phyloP scores from a whole-genome alignment of 2,329 filamentous ascomycete genomes.

The Colletotrichum kahawae region DNA sequence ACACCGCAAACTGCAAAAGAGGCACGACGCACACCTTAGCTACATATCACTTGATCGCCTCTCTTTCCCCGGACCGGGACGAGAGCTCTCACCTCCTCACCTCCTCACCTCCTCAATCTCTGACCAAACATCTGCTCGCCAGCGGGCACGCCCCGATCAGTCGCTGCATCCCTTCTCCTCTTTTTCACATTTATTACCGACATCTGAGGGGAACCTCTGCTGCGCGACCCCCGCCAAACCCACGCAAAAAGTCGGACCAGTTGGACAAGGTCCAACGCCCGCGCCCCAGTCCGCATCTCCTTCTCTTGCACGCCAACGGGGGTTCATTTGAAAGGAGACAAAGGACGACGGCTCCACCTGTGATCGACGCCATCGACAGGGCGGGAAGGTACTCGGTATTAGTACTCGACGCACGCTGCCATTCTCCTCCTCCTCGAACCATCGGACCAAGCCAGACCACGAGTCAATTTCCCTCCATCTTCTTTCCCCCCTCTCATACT shows the following conservation, averaged over 20 bases:
- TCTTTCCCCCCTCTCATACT: not conserved
- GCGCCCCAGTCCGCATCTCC: not conserved
- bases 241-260: not conserved
- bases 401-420: slow-evolving; percentile 12
- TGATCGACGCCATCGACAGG: slow-evolving; percentile 19
- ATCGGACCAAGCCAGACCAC: slow-evolving; percentile 3
- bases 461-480: not conserved
- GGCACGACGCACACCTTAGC: not conserved
- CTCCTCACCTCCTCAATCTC: slow-evolving; percentile 3
- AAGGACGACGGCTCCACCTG: slow-evolving; percentile 13
- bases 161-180: slow-evolving; percentile 7
- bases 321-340: slow-evolving; percentile 22
- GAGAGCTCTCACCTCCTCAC: not conserved
- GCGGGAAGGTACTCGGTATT: slow-evolving; percentile 13
- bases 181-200: slow-evolving; percentile 19
- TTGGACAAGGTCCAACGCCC: not conserved
- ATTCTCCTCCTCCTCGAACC: slow-evolving; percentile 3
- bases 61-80: not conserved
- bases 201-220: slow-evolving; percentile 2
- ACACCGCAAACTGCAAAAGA: slow-evolving; percentile 19
- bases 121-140: slow-evolving; percentile 16
- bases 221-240: slow-evolving; percentile 11
- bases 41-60: slow-evolving; percentile 16
- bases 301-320: slow-evolving; percentile 11
- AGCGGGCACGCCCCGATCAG: slow-evolving; percentile 5